phyloP scores from a whole-genome alignment of 176 grass and related monocot species.

The Tillandsia fasciculata region DNA sequence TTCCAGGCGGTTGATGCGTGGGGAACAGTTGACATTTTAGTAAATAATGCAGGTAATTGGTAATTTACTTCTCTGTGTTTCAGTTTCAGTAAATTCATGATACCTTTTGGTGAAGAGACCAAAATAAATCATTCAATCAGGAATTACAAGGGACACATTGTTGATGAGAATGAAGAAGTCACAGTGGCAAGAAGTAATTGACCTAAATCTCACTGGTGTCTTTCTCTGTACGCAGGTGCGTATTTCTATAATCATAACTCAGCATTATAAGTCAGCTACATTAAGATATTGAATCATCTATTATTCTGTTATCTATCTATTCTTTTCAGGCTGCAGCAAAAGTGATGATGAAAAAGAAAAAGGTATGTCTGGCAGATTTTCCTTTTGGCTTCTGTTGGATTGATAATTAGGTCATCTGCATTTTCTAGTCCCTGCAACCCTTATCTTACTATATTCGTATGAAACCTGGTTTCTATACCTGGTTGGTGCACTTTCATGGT shows the following conservation, averaged over 20 bases:
- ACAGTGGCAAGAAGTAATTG: conserved; percentile 99
- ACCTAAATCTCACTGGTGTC: conserved; percentile 88
- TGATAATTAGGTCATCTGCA: neutral
- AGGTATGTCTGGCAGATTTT: conserved; percentile 30
- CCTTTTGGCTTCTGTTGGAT: neutral
- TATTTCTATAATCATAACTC: neutral
- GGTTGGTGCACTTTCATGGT: no score
- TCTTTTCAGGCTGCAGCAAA: conserved; percentile 86
- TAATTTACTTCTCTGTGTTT: conserved; percentile 11
- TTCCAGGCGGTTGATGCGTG: conserved; percentile 74
- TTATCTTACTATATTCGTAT: no score
- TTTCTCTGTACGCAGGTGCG: conserved; percentile 91
- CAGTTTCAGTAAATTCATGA: neutral
- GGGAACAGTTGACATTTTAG: conserved; percentile 93
- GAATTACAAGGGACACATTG: conserved; percentile 87
- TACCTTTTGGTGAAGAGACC: neutral
- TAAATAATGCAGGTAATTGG: conserved; percentile 88
- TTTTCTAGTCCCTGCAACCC: neutral
- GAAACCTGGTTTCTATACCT: no score
- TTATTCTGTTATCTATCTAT: conserved; percentile 14
- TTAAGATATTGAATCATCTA: neutral
- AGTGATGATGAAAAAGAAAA: conserved; percentile 98
- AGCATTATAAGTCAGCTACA: neutral
- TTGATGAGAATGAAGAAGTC: conserved; percentile 99
- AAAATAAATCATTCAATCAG: conserved; percentile 32